Conservation (phyloP, 176 grass and related monocot genomes). For the Saccharum spontaneum region DNA sequence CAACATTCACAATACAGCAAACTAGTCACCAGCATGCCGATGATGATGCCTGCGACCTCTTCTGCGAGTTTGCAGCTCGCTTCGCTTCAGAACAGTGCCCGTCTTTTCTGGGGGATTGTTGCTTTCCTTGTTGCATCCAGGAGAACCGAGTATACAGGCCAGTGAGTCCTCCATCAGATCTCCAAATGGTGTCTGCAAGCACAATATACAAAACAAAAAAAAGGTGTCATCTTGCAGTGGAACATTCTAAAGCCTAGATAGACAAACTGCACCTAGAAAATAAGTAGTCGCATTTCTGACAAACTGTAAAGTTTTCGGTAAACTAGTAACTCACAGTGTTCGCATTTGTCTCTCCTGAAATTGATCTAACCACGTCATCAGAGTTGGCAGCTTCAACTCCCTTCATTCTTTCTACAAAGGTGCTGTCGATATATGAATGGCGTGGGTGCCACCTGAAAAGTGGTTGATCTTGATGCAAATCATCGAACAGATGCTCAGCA, state of each 20-base stretch:
- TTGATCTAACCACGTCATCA: background rate
- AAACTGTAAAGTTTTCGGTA: conserved; percentile 16
- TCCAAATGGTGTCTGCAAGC: conserved; percentile 41
- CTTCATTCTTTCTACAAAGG: conserved; percentile 40
- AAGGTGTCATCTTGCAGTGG: background rate
- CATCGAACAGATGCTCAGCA: conserved; percentile 70
- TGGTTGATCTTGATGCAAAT: conserved; percentile 64
- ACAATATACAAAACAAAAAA: background rate
- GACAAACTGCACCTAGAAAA: background rate
- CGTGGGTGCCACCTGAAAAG: conserved; percentile 66
- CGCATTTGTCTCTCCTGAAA: conserved; percentile 34
- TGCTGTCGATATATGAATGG: conserved; percentile 41
- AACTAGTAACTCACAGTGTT: conserved; percentile 35
- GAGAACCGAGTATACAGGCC: conserved; percentile 60
- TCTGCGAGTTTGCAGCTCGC: conserved; percentile 31
- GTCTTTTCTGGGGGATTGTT: conserved; percentile 22
- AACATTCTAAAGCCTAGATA: background rate
- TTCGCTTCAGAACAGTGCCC: conserved; percentile 31
- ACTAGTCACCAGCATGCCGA: conserved; percentile 7
- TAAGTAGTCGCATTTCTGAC: background rate
- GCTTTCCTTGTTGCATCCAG: conserved; percentile 39
- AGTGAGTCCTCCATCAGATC: conserved; percentile 64
- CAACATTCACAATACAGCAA: background rate
- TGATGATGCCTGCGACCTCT: conserved; percentile 35
- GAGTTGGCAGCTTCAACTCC: conserved; percentile 32